phyloP scores from a whole-genome alignment of 2,329 filamentous ascomycete species.

The Zymoseptoria brevis region DNA sequence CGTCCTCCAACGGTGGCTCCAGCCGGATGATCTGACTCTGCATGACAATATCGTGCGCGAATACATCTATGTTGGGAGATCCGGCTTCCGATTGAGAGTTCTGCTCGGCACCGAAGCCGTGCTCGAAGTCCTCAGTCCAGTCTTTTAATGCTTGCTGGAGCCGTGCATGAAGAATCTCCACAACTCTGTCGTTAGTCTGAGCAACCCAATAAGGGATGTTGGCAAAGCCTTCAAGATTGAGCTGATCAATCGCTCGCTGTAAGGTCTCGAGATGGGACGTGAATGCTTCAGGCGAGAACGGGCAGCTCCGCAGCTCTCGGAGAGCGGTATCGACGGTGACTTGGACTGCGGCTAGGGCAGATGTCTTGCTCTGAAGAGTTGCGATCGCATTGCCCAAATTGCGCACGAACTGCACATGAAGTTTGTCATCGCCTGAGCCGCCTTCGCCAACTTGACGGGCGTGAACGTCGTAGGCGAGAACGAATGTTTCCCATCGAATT shows the following conservation, averaged over 20 bases:
- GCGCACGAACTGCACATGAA: slow-evolving; percentile 88
- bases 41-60: slow-evolving; percentile 93
- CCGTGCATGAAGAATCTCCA: slow-evolving; percentile 68
- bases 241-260: slow-evolving; percentile 86
- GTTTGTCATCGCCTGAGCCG: slow-evolving; percentile 24
- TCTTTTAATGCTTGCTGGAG: slow-evolving; percentile 74
- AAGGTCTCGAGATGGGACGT: slow-evolving; percentile 73
- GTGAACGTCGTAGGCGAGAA: slow-evolving; percentile 90
- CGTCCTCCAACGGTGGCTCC: slow-evolving; percentile 85
- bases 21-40: slow-evolving; percentile 96
- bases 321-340: slow-evolving; percentile 74
- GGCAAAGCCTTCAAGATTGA: slow-evolving; percentile 92
- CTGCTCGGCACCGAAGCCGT: slow-evolving; percentile 25
- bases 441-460: slow-evolving; percentile 52
- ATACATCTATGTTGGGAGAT: slow-evolving; percentile 58
- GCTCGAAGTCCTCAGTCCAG: slow-evolving; percentile 82
- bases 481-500: slow-evolving; percentile 93
- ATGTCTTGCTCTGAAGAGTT: slow-evolving; percentile 78
- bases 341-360: slow-evolving; percentile 69
- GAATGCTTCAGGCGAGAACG: slow-evolving; percentile 74
- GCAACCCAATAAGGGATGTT: slow-evolving; percentile 88
- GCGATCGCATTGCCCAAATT: slow-evolving; percentile 86
- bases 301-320: slow-evolving; percentile 72
- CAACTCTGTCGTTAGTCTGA: slow-evolving; percentile 77
- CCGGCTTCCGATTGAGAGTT: slow-evolving; percentile 37